Conservation (phyloP, 108 stramenopile genomes). For the Nannochloropsis granulata region DNA sequence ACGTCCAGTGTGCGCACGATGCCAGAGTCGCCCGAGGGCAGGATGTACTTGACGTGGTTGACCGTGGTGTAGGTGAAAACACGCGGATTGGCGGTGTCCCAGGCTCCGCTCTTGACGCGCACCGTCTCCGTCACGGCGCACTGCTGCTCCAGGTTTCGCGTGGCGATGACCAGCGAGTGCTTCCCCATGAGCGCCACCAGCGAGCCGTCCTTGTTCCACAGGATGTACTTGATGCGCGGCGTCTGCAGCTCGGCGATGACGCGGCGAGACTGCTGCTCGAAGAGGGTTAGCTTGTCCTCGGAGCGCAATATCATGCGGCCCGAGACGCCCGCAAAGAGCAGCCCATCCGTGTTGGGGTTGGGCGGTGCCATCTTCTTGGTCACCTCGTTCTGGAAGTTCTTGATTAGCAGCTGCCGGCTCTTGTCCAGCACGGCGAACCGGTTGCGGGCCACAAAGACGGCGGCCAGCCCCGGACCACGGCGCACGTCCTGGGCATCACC, state of each 20-base stretch:
- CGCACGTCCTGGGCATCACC: constrained; percentile 54
- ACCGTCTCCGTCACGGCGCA: constrained; percentile 87
- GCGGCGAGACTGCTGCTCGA: constrained; percentile 87
- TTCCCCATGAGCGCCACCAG: constrained; percentile 74
- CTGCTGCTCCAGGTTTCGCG: constrained; percentile 82
- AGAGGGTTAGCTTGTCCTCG: constrained; percentile 54
- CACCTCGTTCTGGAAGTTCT: constrained; percentile 90
- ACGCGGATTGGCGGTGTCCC: constrained; percentile 70
- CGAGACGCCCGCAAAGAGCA: constrained; percentile 78
- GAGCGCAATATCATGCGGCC: constrained; percentile 82
- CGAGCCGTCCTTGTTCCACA: constrained; percentile 84
- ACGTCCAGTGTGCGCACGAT: constrained; percentile 89
- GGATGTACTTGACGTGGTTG: constrained; percentile 94
- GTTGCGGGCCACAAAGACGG: constrained; percentile 81
- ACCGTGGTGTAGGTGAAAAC: constrained; percentile 91
- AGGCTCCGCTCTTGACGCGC: constrained; percentile 86
- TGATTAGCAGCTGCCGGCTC: constrained; percentile 74
- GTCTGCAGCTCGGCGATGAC: constrained; percentile 85
- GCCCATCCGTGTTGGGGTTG: constrained; percentile 59
- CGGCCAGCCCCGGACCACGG: constrained; percentile 71
- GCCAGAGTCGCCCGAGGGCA: constrained; percentile 87
- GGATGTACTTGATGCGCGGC: constrained; percentile 80
- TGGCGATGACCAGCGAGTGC: constrained; percentile 73
- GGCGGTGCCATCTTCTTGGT: constrained; percentile 79
- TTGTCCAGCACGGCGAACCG: constrained; percentile 89